Base-by-base conservation (phyloP, 495 filamentous ascomycete genomes). In the Podospora fimiseda region DNA sequence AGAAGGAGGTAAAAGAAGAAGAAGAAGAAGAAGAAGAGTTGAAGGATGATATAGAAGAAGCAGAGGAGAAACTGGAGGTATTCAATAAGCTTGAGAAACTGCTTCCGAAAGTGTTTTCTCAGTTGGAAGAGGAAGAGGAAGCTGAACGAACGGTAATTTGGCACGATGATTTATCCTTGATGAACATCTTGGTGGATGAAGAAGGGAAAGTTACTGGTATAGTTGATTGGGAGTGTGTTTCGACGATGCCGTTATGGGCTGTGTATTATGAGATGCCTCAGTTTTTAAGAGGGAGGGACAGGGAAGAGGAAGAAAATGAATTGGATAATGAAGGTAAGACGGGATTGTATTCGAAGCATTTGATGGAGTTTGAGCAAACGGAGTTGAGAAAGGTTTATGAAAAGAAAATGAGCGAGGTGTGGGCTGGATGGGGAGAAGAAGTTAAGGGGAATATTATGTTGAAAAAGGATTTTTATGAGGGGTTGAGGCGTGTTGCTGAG, bases 171-270 rank as follows among this genome's bases (percentile, higher is more conserved):
- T 53, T 77, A 13, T 69, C 57, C 9, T n/a, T 41, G 7, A 46
- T 51, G 1, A 78, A 76, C 55, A 69, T 76, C 23, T 54, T 77
- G 15, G 63, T 76, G 19, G 48, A 71, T 49, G 52, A 65, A 11
- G 6, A 39, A 38, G 50, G 50, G 16, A 39, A 57, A 4, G 42
- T 74, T 3, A 68, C 70, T 6, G 73, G 58, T n/a, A 22, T 78
- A 3, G 20, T 77, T 20, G 74, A 77, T 52, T 78, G 74, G 74
- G 72, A 77, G 50, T 70, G 59, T 53, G 61, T 73, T 18, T 66
- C 66, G n/a, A 46, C 3, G 40, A 45, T 16, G 50, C 27, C 27
- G 11, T 5, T 6, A 11, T 6, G 27, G 11, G 27, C 5, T 33
- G 27, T 5, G 27, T 33, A 33, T 33, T 5, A n/a, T n/a, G 27